Percentiles rank a stretch among this genome's conserved stretches.
phyloP scores from a whole-genome alignment of 2,329 filamentous ascomycete genomes.

The Tympanopsis confertula region DNA sequence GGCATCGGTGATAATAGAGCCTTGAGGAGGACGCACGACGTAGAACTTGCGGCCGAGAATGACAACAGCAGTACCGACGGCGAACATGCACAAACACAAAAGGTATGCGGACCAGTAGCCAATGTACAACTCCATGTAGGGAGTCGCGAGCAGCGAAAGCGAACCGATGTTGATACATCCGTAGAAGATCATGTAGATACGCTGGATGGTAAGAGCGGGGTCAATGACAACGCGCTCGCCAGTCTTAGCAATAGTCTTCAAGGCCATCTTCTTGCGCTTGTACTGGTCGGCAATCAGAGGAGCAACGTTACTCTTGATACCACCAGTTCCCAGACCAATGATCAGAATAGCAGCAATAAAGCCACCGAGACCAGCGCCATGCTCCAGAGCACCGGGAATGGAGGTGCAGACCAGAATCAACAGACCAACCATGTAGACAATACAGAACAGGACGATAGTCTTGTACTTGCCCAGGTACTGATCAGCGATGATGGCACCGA shows the following conservation, averaged over 20 bases:
- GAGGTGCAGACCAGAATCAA: constrained; percentile 40
- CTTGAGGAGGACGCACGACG: constrained; percentile 41
- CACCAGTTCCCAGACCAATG: constrained; percentile 56
- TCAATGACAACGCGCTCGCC: constrained; percentile 56
- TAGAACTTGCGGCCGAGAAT: constrained; percentile 32
- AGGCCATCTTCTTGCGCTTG: constrained; percentile 38
- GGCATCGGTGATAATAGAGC: constrained; percentile 52
- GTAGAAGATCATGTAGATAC: constrained; percentile 68
- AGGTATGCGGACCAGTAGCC: constrained; percentile 58
- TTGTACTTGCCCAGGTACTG: constrained; percentile 49
- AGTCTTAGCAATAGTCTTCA: constrained; percentile 30
- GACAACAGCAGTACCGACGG: constrained; percentile 42
- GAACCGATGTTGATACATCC: constrained; percentile 65
- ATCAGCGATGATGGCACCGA: constrained; percentile 43
- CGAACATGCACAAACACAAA: constrained; percentile 49
- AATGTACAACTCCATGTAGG: constrained; percentile 54
- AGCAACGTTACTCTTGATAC: constrained; percentile 56
- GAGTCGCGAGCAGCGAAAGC: constrained; percentile 54
- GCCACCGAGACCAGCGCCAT: constrained; percentile 30
- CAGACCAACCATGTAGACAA: constrained; percentile 45
- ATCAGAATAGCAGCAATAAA: constrained; percentile 45
- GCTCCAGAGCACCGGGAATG: constrained; percentile 20
- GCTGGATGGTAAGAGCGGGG: constrained; percentile 52
- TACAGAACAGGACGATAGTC: constrained; percentile 44
- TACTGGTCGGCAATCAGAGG: constrained; percentile 57